Base-by-base conservation (phyloP, 306 rosid species). In the Cicer judaicum region DNA sequence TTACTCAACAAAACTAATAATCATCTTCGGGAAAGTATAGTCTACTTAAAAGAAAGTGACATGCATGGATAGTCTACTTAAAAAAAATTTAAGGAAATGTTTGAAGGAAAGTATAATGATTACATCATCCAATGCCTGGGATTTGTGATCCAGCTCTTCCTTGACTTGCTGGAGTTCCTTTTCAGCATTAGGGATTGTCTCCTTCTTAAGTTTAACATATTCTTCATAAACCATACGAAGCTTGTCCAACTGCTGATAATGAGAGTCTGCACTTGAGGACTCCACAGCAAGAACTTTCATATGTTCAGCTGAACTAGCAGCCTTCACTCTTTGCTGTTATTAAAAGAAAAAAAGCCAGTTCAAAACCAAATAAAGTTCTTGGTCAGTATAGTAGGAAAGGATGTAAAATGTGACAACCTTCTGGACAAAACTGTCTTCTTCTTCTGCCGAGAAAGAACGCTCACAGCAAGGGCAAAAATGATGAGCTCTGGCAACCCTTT, bases 391-490 rank as follows among this genome's bases (percentile, higher is more conserved):
- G 64, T 21, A 76, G 66, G 60, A 62, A 53, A 59, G 13, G 77
- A 81, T 63, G 68, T 68, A n/a, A 84, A 80, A 39, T 62, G 42
- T 41, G 19, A 42, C 72, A 67, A 93, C 98, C 98, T 93, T 93
- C 84, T 85, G 90, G 74, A 93, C 97, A 86, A 93, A 93, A 54
- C 80, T 85, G n/a, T 93, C 98, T 86, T 93, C 98, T 85, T 93
- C 98, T 83, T 87, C 90, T 9, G 88, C 72, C 74, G 94, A 84
- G 86, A 93, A 91, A 73, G 96, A 79, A 19, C 98, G 96, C 79
- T 93, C 97, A 77, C 98, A 93, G 85, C 97, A 91, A 44, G 98
- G 98, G 84, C 98, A 93, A 72, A 84, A 12, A 78, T 93, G 98
- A 86, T 83, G 85, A 70, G 91, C 97, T 61, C 98, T 93, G 53